Evolutionary conservation across 148 eudicot genomes (phyloP), one percentile per base, ranked within the genome.

Genomic region (Vaccinium myrtillus): DNA sequence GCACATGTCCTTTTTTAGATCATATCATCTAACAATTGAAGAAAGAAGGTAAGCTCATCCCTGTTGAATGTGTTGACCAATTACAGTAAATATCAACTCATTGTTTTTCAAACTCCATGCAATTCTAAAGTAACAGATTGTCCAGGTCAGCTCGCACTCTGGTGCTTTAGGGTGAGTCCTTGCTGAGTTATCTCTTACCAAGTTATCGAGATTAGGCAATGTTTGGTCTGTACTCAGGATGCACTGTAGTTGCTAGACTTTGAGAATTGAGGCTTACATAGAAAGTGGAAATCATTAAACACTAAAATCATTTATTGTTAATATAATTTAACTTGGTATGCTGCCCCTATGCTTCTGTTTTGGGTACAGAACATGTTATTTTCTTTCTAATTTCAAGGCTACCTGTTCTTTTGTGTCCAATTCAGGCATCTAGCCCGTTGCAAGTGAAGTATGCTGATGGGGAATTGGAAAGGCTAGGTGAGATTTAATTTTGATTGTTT

Each of bases 381-480:
- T 77, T 46, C 70, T 75, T 84, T 82, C 86, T 81, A 74, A 88
- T 80, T 55, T 67, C 18, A 87, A 36, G 83, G 70, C 65, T 43
- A 71, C 58, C 49, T 88, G 58, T 83, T 73, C 15, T 95, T 82
- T 21, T 86, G 69, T 85, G 75, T 83, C 83, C 56, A 75, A 80
- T 86, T 77, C 92, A 97, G 99, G 99, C 99, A 81, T 93, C 98
- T 81, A 95, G 98, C 89, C 98, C 98, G 23, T 87, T 97, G 93
- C 99, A 97, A 94, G 99, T 97, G 91, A 97, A 97, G 92, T 97
- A 97, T 90, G 99, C 99, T 73, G 99, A 97, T 89, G 99, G 99
- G 83, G 99, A 97, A 91, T 86, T 97, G 89, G 98, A 94, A 92
- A 92, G 97, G 83, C 91, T 95, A 89, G 98, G 98, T 95, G 54